Conservation (phyloP, 179 eudicot genomes). For the Amaranthus tricolor region DNA sequence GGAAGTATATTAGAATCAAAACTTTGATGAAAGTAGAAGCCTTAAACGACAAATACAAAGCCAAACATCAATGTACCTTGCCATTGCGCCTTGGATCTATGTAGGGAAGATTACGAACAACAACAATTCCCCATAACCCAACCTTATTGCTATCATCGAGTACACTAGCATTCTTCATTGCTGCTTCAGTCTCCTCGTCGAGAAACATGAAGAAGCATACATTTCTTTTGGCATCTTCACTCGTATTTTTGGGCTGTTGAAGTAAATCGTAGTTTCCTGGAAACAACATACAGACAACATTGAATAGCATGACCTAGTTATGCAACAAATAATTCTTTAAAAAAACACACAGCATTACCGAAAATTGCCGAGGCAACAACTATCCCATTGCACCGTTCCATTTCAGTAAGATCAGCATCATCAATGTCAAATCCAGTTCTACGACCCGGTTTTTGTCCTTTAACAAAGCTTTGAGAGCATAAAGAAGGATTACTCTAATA, state of each 20-base stretch:
- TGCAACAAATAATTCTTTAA: background rate
- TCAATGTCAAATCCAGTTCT: conserved; percentile 86
- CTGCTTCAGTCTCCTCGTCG: conserved; percentile 82
- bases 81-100: conserved; percentile 90
- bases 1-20: background rate
- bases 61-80: conserved; percentile 52
- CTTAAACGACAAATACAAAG: background rate
- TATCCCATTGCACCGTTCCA: conserved; percentile 81
- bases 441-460: conserved; percentile 81
- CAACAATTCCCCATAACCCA: conserved; percentile 84
- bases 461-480: conserved; percentile 57
- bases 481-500: conserved; percentile 15
- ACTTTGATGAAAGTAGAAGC: background rate
- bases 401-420: conserved; percentile 74
- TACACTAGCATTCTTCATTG: conserved; percentile 61
- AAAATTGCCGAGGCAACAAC: conserved; percentile 97
- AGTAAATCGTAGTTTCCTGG: conserved; percentile 92
- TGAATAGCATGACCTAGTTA: conserved; percentile 11
- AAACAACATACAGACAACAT: background rate
- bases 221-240: conserved; percentile 69
- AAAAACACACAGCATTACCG: conserved; percentile 44
- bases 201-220: conserved; percentile 94
- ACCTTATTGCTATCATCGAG: conserved; percentile 57
- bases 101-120: conserved; percentile 83
- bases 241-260: conserved; percentile 80